Evolutionary conservation across 2,329 filamentous ascomycete genomes (phyloP).

Genomic region (Aureobasidium sp.): DNA sequence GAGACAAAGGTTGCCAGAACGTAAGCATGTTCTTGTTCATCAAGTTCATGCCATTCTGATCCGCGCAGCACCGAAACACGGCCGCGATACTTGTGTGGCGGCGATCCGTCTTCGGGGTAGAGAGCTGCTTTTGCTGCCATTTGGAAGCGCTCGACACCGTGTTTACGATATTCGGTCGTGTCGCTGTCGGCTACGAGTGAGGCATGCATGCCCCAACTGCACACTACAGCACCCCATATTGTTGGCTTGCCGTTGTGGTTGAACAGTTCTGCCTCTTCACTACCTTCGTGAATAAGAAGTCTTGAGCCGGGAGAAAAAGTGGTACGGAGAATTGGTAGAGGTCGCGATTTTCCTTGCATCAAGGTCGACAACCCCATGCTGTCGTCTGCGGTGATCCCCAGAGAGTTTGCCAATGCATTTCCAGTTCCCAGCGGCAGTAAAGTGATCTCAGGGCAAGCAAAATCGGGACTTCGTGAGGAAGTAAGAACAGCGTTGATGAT

Average conservation of each 20-base stretch:
- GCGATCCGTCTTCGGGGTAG: conserved; percentile 43
- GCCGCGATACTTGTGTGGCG: conserved; percentile 49
- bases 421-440: conserved; percentile 45
- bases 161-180: conserved; percentile 67
- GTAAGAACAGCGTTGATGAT: conserved; percentile 59
- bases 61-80: conserved; percentile 36
- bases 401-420: conserved; percentile 41
- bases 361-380: conserved; percentile 32
- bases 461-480: conserved; percentile 19
- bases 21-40: conserved; percentile 57
- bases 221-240: conserved; percentile 69
- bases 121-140: conserved; percentile 75
- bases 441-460: conserved; percentile 46
- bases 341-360: conserved; percentile 24
- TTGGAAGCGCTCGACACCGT: conserved; percentile 69
- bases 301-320: conserved; percentile 37
- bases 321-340: conserved; percentile 35
- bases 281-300: conserved; percentile 34
- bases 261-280: conserved; percentile 31
- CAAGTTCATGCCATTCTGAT: conserved; percentile 26
- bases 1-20: conserved; percentile 68
- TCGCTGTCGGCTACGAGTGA: conserved; percentile 86
- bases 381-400: conserved; percentile 25
- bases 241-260: conserved; percentile 21
- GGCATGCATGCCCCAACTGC: conserved; percentile 84